Percentiles rank a stretch among this genome's conserved stretches.
These are phyloP conservation scores for Chrysopogon serrulatus DNA, from an alignment of 176 grass and related monocot species.

Conservation along the genomic window DNA sequence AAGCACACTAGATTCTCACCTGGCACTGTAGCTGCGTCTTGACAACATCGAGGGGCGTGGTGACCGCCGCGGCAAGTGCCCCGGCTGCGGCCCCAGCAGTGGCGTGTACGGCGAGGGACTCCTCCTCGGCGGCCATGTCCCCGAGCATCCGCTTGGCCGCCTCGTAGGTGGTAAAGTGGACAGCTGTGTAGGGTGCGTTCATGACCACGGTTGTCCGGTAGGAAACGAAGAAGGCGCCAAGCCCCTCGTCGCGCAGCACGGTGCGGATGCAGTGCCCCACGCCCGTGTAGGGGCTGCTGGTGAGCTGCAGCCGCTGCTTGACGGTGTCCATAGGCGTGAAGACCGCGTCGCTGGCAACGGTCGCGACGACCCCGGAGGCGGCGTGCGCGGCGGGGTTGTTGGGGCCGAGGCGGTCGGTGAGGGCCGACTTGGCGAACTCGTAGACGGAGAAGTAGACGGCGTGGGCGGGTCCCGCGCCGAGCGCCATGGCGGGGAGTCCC, in stretches of 20 bases:
- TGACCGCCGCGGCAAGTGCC: slow-evolving; percentile 57
- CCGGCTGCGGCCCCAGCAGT: slow-evolving; percentile 76
- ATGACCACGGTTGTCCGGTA: slow-evolving; percentile 82
- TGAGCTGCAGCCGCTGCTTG: slow-evolving; percentile 93
- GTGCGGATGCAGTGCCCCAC: slow-evolving; percentile 69
- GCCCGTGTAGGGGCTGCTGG: slow-evolving; percentile 72
- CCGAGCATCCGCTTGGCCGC: slow-evolving; percentile 69
- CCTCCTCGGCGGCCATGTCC: slow-evolving; percentile 62
- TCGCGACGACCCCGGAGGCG: slow-evolving; percentile 68
- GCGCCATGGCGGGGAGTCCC: slow-evolving; percentile 79
- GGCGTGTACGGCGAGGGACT: slow-evolving; percentile 70
- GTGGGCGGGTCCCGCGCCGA: slow-evolving; percentile 81
- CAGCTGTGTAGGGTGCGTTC: slow-evolving; percentile 84
- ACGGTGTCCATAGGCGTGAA: slow-evolving; percentile 96
- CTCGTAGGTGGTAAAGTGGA: slow-evolving; percentile 87
- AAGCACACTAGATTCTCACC: slow-evolving; percentile 43
- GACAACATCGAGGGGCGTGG: slow-evolving; percentile 77
- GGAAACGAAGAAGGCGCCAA: slow-evolving; percentile 57
- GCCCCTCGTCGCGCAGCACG: slow-evolving; percentile 69
- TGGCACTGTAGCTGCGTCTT: slow-evolving; percentile 97
- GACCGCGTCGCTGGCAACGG: slow-evolving; percentile 71
- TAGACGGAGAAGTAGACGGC: slow-evolving; percentile 95
- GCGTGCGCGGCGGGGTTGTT: slow-evolving; percentile 82
- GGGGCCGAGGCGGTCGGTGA: slow-evolving; percentile 52
- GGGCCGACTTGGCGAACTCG: slow-evolving; percentile 60